Evolutionary conservation across 2,329 filamentous ascomycete species (phyloP).

Genomic region (Aspergillus ochraceoroseus): DNA sequence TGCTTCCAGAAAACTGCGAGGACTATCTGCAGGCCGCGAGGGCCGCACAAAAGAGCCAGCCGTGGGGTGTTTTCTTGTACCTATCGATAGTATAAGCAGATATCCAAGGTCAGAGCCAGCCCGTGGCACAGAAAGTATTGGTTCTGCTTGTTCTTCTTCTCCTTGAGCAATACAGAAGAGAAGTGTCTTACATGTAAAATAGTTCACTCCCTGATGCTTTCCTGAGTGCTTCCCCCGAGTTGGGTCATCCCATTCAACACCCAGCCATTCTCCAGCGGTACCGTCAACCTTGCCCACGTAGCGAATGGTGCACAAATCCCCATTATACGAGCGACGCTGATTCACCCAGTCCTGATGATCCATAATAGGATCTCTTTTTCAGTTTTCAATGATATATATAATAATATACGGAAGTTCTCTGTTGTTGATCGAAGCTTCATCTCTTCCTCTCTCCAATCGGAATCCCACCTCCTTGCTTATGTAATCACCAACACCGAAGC

Average conservation of each 20-base stretch:
- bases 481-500: slow-evolving; percentile 23
- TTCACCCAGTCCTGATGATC: slow-evolving; percentile 49
- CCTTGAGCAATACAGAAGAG: neutral
- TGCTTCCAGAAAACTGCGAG: slow-evolving; percentile 71
- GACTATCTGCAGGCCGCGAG: slow-evolving; percentile 61
- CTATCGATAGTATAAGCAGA: slow-evolving; percentile 40
- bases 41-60: slow-evolving; percentile 85
- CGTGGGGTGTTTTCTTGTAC: slow-evolving; percentile 58
- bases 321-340: slow-evolving; percentile 74
- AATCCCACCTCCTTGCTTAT: slow-evolving; percentile 19
- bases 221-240: slow-evolving; percentile 86
- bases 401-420: neutral
- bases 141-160: too few relatives aligned
- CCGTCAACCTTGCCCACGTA: slow-evolving; percentile 73
- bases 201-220: slow-evolving; percentile 68
- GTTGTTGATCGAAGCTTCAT: slow-evolving; percentile 1
- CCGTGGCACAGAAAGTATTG: too few relatives aligned
- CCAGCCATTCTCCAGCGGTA: slow-evolving; percentile 77
- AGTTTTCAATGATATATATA: neutral
- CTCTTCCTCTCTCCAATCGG: slow-evolving; percentile 10
- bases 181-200: slow-evolving; percentile 66
- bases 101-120: neutral
- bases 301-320: slow-evolving; percentile 73
- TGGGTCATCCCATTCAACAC: slow-evolving; percentile 93
- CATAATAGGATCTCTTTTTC: too few relatives aligned